phyloP scores from a whole-genome alignment of 257 asterid genomes.

The Solanum peruvianum region DNA sequence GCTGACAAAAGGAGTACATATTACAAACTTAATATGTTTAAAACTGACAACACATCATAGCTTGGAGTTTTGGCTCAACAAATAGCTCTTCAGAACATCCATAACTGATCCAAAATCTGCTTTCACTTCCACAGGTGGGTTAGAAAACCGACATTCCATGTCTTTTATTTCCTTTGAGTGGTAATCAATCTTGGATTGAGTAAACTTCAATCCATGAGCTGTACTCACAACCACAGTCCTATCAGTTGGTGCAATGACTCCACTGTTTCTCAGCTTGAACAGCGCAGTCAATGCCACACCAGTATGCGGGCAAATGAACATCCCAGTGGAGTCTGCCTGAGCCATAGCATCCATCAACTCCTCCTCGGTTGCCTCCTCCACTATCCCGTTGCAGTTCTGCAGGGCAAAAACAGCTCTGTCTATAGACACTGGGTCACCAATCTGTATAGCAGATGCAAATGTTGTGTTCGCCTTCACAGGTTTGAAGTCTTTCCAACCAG shows the following conservation, averaged over 20 bases:
- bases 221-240: slow-evolving; percentile 87
- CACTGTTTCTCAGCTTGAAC: slow-evolving; percentile 62
- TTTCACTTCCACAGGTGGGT: slow-evolving; percentile 74
- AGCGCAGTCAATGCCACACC: slow-evolving; percentile 80
- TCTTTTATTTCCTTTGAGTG: slow-evolving; percentile 63
- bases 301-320: slow-evolving; percentile 89
- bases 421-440: slow-evolving; percentile 84
- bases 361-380: slow-evolving; percentile 88
- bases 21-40: slow-evolving; percentile 16
- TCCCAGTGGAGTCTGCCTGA: slow-evolving; percentile 84
- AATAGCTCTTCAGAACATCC: slow-evolving; percentile 75
- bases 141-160: slow-evolving; percentile 63
- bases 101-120: slow-evolving; percentile 85
- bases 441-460: slow-evolving; percentile 85
- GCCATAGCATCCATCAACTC: slow-evolving; percentile 92
- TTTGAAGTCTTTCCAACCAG: slow-evolving; percentile 73
- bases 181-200: slow-evolving; percentile 68
- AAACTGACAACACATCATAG: not conserved
- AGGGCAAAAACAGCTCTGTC: slow-evolving; percentile 74
- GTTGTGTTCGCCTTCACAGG: slow-evolving; percentile 70
- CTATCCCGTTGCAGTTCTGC: slow-evolving; percentile 58
- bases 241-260: slow-evolving; percentile 50
- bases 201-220: slow-evolving; percentile 86
- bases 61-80: slow-evolving; percentile 48
- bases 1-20: slow-evolving; percentile 6